Base-by-base conservation (phyloP, 2,329 filamentous ascomycete genomes). In the Fusarium albidum region DNA sequence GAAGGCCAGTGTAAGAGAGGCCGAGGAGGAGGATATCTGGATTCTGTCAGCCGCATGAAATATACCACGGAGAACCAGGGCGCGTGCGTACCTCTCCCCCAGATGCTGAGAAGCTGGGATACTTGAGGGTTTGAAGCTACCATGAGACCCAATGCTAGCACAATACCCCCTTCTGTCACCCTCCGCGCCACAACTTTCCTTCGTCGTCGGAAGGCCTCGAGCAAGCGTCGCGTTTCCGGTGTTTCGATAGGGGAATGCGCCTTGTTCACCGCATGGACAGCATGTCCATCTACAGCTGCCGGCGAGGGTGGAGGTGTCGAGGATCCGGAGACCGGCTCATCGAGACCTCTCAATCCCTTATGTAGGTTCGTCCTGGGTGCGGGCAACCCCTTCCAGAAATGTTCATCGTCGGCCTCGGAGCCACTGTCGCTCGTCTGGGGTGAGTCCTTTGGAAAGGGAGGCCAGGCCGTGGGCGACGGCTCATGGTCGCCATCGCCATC, bases 401-500 rank as follows among this genome's bases (percentile, higher is more conserved):
- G 90, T 72, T 98, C 94, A 75, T 98, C 94, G 67, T 97, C 94
- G 32, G 94, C 94, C 71, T 98, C 94, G 14, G 93, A 96, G 18
- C 94, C 94, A 71, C 92, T 96, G 64, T 96, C 93, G 71, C 91
- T 96, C 10, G 84, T 84, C 3, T 86, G 82, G 2, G 82, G 79
- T 5, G 83, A 84, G 44, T 83, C 81, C 59, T 78, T 80, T 52
- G 76, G 71, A 57, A 77, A 73, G 37, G 66, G 61, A n/a, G 65
- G 55, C 41, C 53, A 65, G n/a, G 50, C 46, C 18, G 65, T 63
- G 8, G 64, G 63, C 26, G 69, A 68, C n/a, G 54, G 50, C 25
- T 56, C 58, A 44, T 52, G 57, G 48, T 53, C 48, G 49, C 56
- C 62, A 53, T 57, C 51, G 58, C 55, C 58, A 39, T 57, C 51